Evolutionary conservation across 2,329 filamentous ascomycete genomes (phyloP).

Genomic region (Colletotrichum lentis): DNA sequence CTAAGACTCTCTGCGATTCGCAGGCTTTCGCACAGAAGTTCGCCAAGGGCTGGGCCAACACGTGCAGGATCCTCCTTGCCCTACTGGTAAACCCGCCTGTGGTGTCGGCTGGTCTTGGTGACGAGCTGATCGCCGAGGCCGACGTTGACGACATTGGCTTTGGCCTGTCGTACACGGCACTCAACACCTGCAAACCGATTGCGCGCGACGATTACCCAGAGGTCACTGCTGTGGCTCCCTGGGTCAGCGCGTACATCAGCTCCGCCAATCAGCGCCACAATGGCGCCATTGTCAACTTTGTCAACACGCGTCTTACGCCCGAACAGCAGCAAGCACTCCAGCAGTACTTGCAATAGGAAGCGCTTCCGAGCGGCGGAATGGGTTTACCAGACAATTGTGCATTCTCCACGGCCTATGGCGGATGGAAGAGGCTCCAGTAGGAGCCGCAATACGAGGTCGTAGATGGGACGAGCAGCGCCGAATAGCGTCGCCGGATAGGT

Average conservation of each 20-base stretch:
- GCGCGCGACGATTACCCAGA: conserved; percentile 85
- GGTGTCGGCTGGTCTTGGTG: conserved; percentile 69
- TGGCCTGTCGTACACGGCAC: conserved; percentile 89
- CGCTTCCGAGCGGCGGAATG: conserved; percentile 21
- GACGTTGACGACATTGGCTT: conserved; percentile 96
- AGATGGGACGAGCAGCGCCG: conserved; percentile 9
- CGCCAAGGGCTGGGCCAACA: conserved; percentile 89
- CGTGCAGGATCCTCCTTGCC: conserved; percentile 87
- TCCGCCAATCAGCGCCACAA: conserved; percentile 77
- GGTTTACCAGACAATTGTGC: conserved; percentile 25
- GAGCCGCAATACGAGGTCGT: neutral
- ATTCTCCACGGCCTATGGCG: conserved; percentile 19
- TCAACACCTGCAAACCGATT: conserved; percentile 86
- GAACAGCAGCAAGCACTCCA: conserved; percentile 65
- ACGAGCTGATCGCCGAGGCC: conserved; percentile 82
- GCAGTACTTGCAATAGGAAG: conserved; percentile 57
- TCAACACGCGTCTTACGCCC: conserved; percentile 72
- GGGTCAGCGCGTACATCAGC: conserved; percentile 82
- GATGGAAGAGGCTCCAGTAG: conserved; percentile 26
- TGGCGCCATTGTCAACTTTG: conserved; percentile 75
- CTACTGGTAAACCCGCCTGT: conserved; percentile 86
- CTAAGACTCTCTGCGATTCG: conserved; percentile 89
- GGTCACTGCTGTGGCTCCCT: conserved; percentile 80
- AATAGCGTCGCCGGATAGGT: conserved; percentile 11
- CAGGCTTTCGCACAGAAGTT: conserved; percentile 83